Evolutionary conservation across 2,329 filamentous ascomycete genomes (phyloP), one percentile per base, ranked within the genome.

Genomic region (Remersonia thermophila): DNA sequence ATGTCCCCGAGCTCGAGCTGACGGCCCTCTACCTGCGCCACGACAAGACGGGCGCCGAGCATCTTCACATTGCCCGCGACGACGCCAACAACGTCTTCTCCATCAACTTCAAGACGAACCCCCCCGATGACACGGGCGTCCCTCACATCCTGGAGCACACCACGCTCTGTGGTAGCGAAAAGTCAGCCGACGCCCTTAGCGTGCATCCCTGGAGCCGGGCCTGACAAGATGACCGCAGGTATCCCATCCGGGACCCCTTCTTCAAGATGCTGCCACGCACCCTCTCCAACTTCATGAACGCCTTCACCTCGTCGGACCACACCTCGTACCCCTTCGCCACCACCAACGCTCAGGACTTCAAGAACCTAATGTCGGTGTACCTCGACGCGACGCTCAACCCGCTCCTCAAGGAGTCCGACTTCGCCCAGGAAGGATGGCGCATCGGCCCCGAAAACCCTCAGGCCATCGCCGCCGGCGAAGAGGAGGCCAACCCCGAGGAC

Each of bases 231-330:
- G 13, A 28, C n/a, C 7, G 35, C 54, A 89, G 83, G 58, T 93
- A 87, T 55, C 91, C 91, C n/a, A 89, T 98, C 40, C 84, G 91
- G 43, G 91, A 98, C 54, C 91, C 91, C 0, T 98, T 98, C 68
- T 98, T 98, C 69, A 98, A 96, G 71, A 98, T 98, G 91, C 73
- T 98, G 17, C 91, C 91, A 15, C 78, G 91, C 49, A 95, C 91
- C 4, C 71, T 98, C n/a, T 95, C 91, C 46, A 98, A 96, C 61
- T 98, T 95, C 55, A 98, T 98, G 91, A 98, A 98, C 58, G 91
- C 91, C 42, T 94, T 96, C 56, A 98, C 91, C 29, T 86, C 87
- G 17, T 82, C 86, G 15, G 89, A 96, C 53, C 87, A 98, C 57
- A 98, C 91, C 9, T 93, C 85, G 48, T 98, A 98, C 55, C 91